phyloP scores from a whole-genome alignment of 2,329 filamentous ascomycete genomes.

The Fusarium sp. region DNA sequence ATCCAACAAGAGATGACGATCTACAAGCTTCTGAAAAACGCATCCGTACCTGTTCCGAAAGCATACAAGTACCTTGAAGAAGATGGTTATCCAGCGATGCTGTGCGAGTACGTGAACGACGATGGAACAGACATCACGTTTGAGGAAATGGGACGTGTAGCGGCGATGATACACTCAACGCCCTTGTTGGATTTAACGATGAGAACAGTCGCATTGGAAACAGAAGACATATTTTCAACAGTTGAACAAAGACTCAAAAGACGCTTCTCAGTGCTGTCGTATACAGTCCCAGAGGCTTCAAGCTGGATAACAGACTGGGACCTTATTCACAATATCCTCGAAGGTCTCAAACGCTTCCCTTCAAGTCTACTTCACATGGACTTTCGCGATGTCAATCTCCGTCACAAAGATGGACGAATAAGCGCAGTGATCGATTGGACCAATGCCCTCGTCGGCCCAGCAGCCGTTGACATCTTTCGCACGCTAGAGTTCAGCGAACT shows the following conservation, averaged over 20 bases:
- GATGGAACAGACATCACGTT: background rate
- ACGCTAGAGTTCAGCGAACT: constrained; percentile 3
- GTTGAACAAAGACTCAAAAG: constrained; percentile 8
- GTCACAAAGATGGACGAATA: background rate
- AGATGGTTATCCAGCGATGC: background rate
- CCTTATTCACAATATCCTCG: background rate
- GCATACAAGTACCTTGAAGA: constrained; percentile 5
- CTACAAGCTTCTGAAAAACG: background rate
- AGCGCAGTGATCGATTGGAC: constrained; percentile 16
- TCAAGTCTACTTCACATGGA: constrained; percentile 10
- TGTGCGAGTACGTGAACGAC: constrained; percentile 13
- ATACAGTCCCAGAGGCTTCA: background rate
- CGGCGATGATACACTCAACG: background rate
- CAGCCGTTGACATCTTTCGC: constrained; percentile 3
- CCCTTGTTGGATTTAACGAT: accelerated
- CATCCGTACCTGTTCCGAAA: background rate
- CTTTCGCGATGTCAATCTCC: constrained; percentile 14
- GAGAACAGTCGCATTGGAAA: background rate
- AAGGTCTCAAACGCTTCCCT: background rate
- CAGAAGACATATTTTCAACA: background rate
- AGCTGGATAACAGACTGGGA: background rate
- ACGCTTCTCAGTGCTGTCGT: background rate
- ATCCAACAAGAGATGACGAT: constrained; percentile 8
- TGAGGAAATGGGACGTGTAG: constrained; percentile 10
- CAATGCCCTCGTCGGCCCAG: constrained; percentile 5